Conservation (phyloP, 148 eudicot genomes). For the Persicaria tinctoria region DNA sequence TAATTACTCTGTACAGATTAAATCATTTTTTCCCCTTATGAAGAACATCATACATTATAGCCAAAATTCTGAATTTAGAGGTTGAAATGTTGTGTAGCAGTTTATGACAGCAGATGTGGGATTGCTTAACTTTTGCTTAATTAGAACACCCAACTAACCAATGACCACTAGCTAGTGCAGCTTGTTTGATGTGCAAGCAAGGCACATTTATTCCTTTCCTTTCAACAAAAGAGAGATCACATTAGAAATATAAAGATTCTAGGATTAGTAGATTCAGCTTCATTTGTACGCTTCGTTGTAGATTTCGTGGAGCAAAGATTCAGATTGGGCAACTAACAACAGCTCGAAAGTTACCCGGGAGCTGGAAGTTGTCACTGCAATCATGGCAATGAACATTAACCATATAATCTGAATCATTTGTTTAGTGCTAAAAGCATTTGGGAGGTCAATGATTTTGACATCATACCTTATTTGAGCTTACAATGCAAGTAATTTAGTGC, state of each 20-base stretch:
- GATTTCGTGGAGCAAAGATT: background rate
- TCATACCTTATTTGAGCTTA: slow-evolving; percentile 18
- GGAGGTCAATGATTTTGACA: slow-evolving; percentile 31
- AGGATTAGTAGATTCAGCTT: background rate
- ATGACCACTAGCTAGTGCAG: background rate
- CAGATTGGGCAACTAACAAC: background rate
- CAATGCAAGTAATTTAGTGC: slow-evolving; percentile 4
- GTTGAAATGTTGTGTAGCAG: background rate
- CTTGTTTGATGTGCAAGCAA: slow-evolving; percentile 2
- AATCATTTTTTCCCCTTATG: background rate
- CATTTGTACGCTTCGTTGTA: background rate
- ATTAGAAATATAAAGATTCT: background rate
- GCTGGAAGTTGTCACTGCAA: background rate
- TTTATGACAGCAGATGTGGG: background rate
- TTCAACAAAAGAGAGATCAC: background rate
- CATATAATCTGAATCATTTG: background rate
- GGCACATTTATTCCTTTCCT: background rate
- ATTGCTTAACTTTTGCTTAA: background rate
- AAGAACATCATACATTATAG: background rate
- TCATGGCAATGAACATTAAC: background rate
- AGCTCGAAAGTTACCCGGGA: background rate
- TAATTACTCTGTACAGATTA: background rate
- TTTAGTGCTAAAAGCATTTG: slow-evolving; percentile 18
- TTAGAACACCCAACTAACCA: background rate
- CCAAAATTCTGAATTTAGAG: background rate